A percentile compares a stretch with the other conserved stretches of the same genome.
Evolutionary conservation across 805 yeast genomes (phyloP).

Genomic region (Ascoidea tarda): DNA sequence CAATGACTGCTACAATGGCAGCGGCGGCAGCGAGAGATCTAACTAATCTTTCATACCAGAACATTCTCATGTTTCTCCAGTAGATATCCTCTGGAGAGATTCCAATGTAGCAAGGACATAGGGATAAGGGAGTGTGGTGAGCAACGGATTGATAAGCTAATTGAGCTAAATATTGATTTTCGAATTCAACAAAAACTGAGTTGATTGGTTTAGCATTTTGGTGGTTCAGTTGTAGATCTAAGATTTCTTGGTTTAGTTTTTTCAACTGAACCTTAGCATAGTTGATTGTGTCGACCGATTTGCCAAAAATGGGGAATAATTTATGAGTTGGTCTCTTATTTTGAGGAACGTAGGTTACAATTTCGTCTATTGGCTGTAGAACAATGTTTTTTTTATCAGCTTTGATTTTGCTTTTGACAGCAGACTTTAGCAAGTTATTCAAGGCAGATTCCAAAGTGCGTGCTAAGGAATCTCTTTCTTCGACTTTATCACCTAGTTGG

Average conservation of each 20-base stretch:
- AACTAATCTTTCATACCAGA: constrained; percentile 64
- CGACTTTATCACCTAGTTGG: constrained; percentile 39
- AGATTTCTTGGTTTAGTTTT: constrained; percentile 39
- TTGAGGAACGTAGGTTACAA: constrained; percentile 44
- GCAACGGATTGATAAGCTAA: constrained; percentile 49
- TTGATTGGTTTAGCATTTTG: constrained; percentile 48
- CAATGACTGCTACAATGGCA: constrained; percentile 38
- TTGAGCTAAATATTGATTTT: constrained; percentile 63
- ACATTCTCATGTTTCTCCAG: constrained; percentile 64
- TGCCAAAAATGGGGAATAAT: constrained; percentile 28
- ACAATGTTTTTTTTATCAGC: constrained; percentile 49
- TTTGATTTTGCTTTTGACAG: constrained; percentile 48
- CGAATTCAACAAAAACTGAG: constrained; percentile 68
- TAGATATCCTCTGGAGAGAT: constrained; percentile 46
- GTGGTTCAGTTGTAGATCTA: constrained; percentile 36
- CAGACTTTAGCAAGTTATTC: constrained; percentile 39
- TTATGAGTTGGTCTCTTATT: constrained; percentile 50
- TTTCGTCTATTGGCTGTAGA: constrained; percentile 30
- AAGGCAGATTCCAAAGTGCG: constrained; percentile 54
- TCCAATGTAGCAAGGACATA: constrained; percentile 49
- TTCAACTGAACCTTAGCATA: constrained; percentile 45
- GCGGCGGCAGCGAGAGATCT: constrained; percentile 38
- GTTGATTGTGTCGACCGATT: constrained; percentile 50
- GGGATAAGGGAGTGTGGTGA: constrained; percentile 52
- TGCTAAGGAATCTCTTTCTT: constrained; percentile 46